Evolutionary conservation across 495 filamentous ascomycete species (phyloP).

Genomic region (Collariella sp.): DNA sequence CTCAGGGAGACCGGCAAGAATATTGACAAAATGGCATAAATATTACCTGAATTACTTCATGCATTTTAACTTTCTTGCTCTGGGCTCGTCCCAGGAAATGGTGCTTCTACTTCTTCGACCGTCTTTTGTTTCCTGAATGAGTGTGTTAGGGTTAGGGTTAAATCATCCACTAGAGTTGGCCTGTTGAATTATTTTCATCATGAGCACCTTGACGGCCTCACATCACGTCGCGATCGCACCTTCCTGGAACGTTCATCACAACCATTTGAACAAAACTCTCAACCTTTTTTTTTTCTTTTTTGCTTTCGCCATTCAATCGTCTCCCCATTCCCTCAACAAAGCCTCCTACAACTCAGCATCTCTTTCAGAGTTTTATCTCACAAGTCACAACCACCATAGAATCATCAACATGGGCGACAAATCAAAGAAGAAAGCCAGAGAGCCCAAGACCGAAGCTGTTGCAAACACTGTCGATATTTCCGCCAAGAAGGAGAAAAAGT

Average conservation of each 20-base stretch:
- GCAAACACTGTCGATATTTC: not conserved
- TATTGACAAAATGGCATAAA: too few species aligned
- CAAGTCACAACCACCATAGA: not conserved
- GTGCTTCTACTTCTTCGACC: too few species aligned
- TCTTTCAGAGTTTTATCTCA: not conserved
- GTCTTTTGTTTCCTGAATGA: too few species aligned
- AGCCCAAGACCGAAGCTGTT: slow-evolving; percentile 3
- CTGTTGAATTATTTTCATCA: not conserved
- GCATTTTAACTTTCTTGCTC: too few species aligned
- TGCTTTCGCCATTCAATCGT: not conserved
- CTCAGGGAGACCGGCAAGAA: too few species aligned
- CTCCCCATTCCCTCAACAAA: not conserved
- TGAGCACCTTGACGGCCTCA: slow-evolving; percentile 8
- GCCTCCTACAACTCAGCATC: too few species aligned
- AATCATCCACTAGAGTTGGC: not conserved
- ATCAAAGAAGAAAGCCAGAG: slow-evolving; percentile 24
- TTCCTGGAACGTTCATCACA: not conserved
- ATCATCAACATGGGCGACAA: slow-evolving; percentile 2
- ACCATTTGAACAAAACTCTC: too few species aligned
- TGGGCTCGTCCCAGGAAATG: too few species aligned
- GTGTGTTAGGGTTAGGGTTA: slow-evolving; percentile 13
- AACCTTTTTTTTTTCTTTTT: too few species aligned
- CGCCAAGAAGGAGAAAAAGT: slow-evolving; percentile 18
- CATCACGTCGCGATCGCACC: not conserved
- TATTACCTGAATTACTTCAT: too few species aligned